Conservation (phyloP, 2,329 filamentous ascomycete genomes). For the Paramyrothecium sp. region DNA sequence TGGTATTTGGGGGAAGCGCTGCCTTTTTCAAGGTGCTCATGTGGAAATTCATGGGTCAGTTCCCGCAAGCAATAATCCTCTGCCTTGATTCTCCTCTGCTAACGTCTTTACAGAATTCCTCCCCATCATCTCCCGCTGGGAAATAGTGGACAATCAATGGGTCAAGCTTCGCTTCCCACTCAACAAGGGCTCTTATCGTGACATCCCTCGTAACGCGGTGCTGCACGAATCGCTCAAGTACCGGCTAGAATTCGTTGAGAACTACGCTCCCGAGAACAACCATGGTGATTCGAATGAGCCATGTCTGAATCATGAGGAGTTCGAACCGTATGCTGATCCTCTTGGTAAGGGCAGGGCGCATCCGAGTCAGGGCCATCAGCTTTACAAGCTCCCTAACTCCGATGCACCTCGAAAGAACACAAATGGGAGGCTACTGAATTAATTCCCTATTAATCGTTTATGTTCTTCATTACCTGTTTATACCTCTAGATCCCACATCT, state of each 20-base stretch:
- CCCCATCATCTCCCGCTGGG: slow-evolving; percentile 39
- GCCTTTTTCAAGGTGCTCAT: slow-evolving; percentile 36
- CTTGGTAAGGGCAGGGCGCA: no score
- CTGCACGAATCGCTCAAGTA: slow-evolving; percentile 35
- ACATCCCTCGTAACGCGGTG: slow-evolving; percentile 36
- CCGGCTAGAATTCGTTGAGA: slow-evolving; percentile 24
- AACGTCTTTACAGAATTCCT: slow-evolving; percentile 29
- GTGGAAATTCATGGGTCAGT: slow-evolving; percentile 43
- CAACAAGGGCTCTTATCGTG: slow-evolving; percentile 32
- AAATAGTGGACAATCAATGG: slow-evolving; percentile 30
- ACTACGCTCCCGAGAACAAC: slow-evolving; percentile 31
- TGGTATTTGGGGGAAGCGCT: slow-evolving; percentile 33
- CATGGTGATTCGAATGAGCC: slow-evolving; percentile 25
- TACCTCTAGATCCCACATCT: no score
- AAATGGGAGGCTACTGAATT: no score
- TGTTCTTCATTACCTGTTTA: no score
- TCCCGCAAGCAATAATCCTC: not conserved
- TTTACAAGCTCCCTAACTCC: no score
- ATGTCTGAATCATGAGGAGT: slow-evolving; percentile 23
- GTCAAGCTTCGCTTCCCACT: slow-evolving; percentile 34
- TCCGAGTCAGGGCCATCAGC: no score
- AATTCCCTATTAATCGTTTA: no score
- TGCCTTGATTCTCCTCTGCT: not conserved
- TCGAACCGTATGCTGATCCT: no score
- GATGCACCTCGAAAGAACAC: no score